Percentiles rank a stretch among this genome's conserved stretches.
Conservation (phyloP, 2,329 filamentous ascomycete genomes). For the Nemania serpens region DNA sequence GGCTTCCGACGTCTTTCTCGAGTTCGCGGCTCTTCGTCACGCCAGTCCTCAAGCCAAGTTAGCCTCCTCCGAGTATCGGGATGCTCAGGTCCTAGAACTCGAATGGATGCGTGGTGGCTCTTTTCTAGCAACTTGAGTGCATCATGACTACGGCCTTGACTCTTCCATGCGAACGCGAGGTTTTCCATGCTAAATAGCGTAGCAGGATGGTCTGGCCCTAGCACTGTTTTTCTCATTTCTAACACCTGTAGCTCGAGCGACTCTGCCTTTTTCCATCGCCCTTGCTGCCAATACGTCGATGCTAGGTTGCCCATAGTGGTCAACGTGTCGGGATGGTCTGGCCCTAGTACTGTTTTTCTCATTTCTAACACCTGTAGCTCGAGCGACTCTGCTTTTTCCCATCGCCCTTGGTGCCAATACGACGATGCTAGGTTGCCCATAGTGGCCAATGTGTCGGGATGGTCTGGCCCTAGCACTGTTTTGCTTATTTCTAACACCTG, state of each 20-base stretch:
- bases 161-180: background rate
- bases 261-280: background rate
- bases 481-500: background rate
- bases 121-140: constrained; percentile 1
- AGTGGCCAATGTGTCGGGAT: background rate
- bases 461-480: background rate
- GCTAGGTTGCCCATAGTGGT: background rate
- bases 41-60: background rate
- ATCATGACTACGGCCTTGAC: background rate
- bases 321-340: background rate
- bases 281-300: background rate
- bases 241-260: background rate
- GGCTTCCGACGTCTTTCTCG: background rate
- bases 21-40: background rate
- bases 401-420: background rate
- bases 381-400: background rate
- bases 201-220: background rate
- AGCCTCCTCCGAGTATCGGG: background rate
- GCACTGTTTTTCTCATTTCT: background rate
- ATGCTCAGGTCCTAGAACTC: background rate
- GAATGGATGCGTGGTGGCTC: background rate
- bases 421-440: background rate
- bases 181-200: background rate
- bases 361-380: background rate
- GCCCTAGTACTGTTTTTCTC: background rate